Conservation (phyloP, 2,329 filamentous ascomycete genomes). For the Lecanoromycetidae sp. region DNA sequence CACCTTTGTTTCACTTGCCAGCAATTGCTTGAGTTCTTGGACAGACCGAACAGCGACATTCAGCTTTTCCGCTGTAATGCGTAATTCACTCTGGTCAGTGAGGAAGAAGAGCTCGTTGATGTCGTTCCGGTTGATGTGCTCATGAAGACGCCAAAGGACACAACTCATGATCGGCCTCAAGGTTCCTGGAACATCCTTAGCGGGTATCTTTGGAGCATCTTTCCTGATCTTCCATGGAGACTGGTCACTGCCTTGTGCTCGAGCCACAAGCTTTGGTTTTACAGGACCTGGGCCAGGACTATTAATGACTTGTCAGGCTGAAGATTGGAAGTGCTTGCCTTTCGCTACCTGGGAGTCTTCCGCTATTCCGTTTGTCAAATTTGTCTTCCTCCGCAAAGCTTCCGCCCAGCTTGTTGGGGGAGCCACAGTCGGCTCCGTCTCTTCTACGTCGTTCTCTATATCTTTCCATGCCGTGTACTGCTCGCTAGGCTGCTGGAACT, state of each 20-base stretch:
- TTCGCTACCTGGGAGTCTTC: conserved; percentile 2
- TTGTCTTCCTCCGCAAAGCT: conserved; percentile 14
- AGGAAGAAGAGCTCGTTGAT: conserved; percentile 11
- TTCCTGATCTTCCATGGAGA: conserved; percentile 18
- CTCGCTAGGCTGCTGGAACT: conserved; percentile 20
- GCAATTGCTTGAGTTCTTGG: not conserved
- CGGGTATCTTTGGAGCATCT: conserved; percentile 15
- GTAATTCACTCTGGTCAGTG: conserved; percentile 7
- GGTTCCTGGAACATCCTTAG: conserved; percentile 13
- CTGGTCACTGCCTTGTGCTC: conserved; percentile 2
- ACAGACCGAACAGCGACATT: conserved; percentile 8
- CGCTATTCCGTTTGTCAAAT: conserved; percentile 4
- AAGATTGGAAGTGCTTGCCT: conserved; percentile 1
- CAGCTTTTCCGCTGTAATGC: conserved; percentile 13
- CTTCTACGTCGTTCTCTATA: conserved; percentile 14
- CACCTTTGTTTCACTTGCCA: not conserved
- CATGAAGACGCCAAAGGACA: conserved; percentile 17
- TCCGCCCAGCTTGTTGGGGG: conserved; percentile 14
- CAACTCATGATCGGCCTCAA: conserved; percentile 15
- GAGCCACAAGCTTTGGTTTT: conserved; percentile 17
- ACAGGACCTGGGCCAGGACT: conserved; percentile 6
- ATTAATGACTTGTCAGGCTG: not conserved
- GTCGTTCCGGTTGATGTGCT: conserved; percentile 16
- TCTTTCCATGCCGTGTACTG: conserved; percentile 20
- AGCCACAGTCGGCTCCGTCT: conserved; percentile 4